A percentile compares a stretch with the other conserved stretches of the same genome.
These are phyloP conservation scores for Tylopilus subfusipes DNA, from an alignment of 768 basidiomycete genomes.

Conservation along the genomic window DNA sequence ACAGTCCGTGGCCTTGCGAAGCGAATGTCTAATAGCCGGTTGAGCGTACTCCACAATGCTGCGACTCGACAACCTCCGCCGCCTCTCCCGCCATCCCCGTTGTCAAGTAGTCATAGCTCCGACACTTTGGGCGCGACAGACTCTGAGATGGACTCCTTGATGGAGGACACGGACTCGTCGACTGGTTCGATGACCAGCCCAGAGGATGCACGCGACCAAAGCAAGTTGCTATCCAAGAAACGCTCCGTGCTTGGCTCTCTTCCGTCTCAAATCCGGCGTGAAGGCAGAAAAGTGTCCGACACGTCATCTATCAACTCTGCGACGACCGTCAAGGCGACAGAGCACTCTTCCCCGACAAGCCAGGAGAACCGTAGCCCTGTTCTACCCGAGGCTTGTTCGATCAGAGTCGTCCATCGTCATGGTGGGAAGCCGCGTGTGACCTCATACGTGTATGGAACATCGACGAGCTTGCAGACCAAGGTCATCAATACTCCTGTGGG, in stretches of 20 bases:
- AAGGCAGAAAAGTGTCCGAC: slow-evolving; percentile 38
- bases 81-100: slow-evolving; percentile 24
- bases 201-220: slow-evolving; percentile 38
- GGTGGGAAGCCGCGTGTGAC: slow-evolving; percentile 23
- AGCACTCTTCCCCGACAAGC: slow-evolving; percentile 17
- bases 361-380: slow-evolving; percentile 16
- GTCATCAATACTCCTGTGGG: slow-evolving; percentile 10
- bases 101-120: slow-evolving; percentile 42
- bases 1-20: slow-evolving; percentile 59
- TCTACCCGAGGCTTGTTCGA: slow-evolving; percentile 20
- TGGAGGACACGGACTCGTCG: slow-evolving; percentile 61
- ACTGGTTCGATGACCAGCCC: slow-evolving; percentile 49
- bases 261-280: slow-evolving; percentile 41
- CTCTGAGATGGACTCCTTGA: slow-evolving; percentile 60
- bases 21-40: slow-evolving; percentile 45
- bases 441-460: slow-evolving; percentile 28
- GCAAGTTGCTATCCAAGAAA: slow-evolving; percentile 25
- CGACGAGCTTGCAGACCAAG: slow-evolving; percentile 16
- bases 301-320: slow-evolving; percentile 34
- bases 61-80: slow-evolving; percentile 17
- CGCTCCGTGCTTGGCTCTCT: slow-evolving; percentile 47
- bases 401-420: slow-evolving; percentile 28
- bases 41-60: slow-evolving; percentile 28
- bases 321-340: slow-evolving; percentile 34
- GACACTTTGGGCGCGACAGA: slow-evolving; percentile 43